phyloP scores from a whole-genome alignment of 2,329 filamentous ascomycete species.

The Chaetomium olivaceum region DNA sequence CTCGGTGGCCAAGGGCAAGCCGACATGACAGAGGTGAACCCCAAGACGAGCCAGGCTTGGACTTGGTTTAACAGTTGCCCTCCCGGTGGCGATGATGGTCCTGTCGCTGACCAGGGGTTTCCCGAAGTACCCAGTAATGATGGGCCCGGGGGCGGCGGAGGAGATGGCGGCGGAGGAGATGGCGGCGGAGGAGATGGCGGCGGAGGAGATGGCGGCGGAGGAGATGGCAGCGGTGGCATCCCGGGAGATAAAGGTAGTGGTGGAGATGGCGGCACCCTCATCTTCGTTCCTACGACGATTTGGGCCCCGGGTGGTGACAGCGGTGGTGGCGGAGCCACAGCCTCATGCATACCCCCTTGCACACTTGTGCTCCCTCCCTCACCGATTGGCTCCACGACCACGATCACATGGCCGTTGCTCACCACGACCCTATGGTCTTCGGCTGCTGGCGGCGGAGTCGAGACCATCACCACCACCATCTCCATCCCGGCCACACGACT shows the following conservation, averaged over 20 bases:
- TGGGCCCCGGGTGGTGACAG: background rate
- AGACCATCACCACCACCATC: slow-evolving; percentile 15
- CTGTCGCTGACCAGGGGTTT: no score
- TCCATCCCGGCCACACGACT: slow-evolving; percentile 4
- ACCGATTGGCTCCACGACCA: background rate
- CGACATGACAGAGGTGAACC: no score
- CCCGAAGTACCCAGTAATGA: no score
- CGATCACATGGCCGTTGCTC: slow-evolving; percentile 6
- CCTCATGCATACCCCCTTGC: slow-evolving; percentile 12
- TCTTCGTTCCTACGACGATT: slow-evolving; percentile 8
- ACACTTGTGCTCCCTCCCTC: slow-evolving; percentile 12
- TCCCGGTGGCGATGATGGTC: no score
- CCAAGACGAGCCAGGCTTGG: no score
- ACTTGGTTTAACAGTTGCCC: no score
- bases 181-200: background rate
- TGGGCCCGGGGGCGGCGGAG: no score
- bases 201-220: background rate
- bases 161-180: background rate
- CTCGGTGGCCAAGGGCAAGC: no score
- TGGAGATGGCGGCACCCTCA: background rate
- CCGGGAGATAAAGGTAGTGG: slow-evolving; percentile 1
- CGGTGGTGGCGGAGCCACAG: background rate
- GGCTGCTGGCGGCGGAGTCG: background rate
- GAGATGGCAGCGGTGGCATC: background rate
- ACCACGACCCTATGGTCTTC: slow-evolving; percentile 9